Conservation (phyloP, 2,329 filamentous ascomycete genomes). For the Incumbomyces delicatus region DNA sequence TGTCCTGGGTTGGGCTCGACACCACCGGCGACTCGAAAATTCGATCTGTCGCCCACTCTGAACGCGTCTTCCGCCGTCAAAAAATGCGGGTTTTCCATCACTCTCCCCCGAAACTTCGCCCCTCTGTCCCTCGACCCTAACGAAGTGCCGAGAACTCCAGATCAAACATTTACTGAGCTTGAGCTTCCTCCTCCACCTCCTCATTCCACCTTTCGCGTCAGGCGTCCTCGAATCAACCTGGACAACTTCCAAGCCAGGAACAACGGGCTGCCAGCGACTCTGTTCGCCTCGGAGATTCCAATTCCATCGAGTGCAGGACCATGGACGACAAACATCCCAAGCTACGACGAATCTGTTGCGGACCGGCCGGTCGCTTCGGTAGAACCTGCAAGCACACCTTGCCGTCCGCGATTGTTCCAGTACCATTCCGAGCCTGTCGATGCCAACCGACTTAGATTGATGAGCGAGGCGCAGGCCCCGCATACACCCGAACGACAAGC, state of each 20-base stretch:
- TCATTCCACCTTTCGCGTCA: conserved; percentile 33
- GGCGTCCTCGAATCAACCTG: conserved; percentile 30
- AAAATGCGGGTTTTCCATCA: conserved; percentile 34
- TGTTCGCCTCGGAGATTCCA: conserved; percentile 29
- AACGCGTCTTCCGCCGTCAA: conserved; percentile 23
- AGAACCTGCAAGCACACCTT: conserved; percentile 12
- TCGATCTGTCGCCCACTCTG: conserved; percentile 17
- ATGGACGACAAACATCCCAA: conserved; percentile 7
- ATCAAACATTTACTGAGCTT: conserved; percentile 29
- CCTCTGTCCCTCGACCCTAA: conserved; percentile 26
- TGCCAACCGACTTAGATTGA: conserved; percentile 30
- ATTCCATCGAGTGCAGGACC: conserved; percentile 28
- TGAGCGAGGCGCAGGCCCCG: conserved; percentile 27
- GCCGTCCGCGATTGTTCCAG: conserved; percentile 11
- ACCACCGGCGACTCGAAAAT: conserved; percentile 3
- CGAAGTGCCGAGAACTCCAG: conserved; percentile 34
- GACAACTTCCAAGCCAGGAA: conserved; percentile 27
- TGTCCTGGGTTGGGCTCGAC: background rate
- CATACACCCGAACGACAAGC: conserved; percentile 39
- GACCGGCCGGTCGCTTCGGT: conserved; percentile 22
- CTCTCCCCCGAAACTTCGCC: conserved; percentile 39
- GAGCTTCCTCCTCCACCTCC: conserved; percentile 36
- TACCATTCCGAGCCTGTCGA: conserved; percentile 20
- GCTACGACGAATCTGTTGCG: conserved; percentile 27
- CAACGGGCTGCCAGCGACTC: conserved; percentile 22